phyloP scores from a whole-genome alignment of 1,139 yeast genomes.

The Kodamaea arcana region DNA sequence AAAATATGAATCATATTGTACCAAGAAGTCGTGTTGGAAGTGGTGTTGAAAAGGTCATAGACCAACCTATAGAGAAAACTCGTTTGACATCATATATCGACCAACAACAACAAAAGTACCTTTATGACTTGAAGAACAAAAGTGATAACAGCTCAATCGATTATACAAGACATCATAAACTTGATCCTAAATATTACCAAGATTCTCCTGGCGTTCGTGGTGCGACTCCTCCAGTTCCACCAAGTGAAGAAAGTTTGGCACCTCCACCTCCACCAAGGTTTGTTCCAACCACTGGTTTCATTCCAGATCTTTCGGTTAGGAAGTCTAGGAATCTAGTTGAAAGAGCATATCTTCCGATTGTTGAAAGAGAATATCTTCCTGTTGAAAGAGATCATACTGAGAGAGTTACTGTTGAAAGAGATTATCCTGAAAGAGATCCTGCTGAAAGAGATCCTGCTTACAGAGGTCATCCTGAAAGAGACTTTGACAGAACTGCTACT shows the following conservation, averaged over 20 bases:
- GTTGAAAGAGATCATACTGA: no score
- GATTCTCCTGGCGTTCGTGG: constrained; percentile 3
- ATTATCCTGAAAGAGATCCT: background rate
- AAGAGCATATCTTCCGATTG: no score
- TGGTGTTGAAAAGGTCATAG: constrained; percentile 6
- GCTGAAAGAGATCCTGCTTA: background rate
- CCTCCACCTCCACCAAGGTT: constrained; percentile 28
- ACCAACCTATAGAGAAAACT: constrained; percentile 11
- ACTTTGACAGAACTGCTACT: background rate
- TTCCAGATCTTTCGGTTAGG: background rate
- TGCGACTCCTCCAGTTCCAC: constrained; percentile 9
- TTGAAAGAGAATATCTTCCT: no score
- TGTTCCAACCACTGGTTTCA: constrained; percentile 3
- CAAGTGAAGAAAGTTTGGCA: constrained; percentile 21
- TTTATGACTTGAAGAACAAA: constrained; percentile 11
- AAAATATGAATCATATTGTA: constrained; percentile 11
- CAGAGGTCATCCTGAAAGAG: background rate
- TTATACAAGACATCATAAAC: constrained; percentile 11
- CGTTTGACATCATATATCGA: constrained; percentile 28
- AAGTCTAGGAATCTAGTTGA: background rate
- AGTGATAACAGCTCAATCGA: constrained; percentile 16
- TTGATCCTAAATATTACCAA: constrained; percentile 12
- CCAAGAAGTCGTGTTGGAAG: constrained; percentile 8
- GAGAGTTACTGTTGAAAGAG: background rate
- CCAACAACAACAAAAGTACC: constrained; percentile 24